phyloP scores from a whole-genome alignment of 495 filamentous ascomycete species.

The Chaetomium cochliodes region DNA sequence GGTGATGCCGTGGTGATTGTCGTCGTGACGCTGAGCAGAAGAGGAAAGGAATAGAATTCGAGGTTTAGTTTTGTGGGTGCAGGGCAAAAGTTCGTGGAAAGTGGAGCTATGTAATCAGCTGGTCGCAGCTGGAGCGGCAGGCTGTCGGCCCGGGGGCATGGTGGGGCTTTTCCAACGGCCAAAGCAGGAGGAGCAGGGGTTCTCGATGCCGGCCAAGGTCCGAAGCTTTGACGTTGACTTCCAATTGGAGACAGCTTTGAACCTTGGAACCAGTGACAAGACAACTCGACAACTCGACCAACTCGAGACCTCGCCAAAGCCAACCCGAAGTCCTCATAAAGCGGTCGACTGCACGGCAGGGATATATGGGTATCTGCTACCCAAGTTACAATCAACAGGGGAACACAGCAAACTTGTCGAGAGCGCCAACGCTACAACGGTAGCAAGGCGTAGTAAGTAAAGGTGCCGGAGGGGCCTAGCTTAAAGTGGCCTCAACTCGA shows the following conservation, averaged over 20 bases:
- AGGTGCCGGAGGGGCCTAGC: neutral
- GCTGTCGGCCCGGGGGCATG: neutral
- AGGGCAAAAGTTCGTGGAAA: conserved; percentile 26
- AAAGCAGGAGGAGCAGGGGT: neutral
- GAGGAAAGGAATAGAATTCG: conserved; percentile 10
- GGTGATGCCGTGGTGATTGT: conserved; percentile 27
- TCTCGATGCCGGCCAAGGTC: neutral
- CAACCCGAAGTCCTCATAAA: neutral
- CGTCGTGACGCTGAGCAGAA: conserved; percentile 28
- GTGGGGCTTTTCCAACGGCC: neutral
- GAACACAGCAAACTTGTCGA: neutral
- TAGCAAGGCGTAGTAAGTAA: neutral
- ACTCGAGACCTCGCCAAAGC: neutral
- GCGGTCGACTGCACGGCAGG: neutral
- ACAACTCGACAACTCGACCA: too few relatives aligned
- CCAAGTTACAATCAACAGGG: neutral
- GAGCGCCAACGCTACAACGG: neutral
- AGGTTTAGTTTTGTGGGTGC: conserved; percentile 22
- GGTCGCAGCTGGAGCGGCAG: neutral
- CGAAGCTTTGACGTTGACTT: conserved; percentile 19
- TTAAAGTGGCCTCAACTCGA: conserved; percentile 2
- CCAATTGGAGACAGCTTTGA: conserved; percentile 24
- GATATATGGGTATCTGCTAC: neutral
- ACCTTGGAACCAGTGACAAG: conserved; percentile 2
- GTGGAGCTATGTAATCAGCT: conserved; percentile 1